Base-by-base conservation (phyloP, 2,329 filamentous ascomycete species). In the Aureobasidium sp. region DNA sequence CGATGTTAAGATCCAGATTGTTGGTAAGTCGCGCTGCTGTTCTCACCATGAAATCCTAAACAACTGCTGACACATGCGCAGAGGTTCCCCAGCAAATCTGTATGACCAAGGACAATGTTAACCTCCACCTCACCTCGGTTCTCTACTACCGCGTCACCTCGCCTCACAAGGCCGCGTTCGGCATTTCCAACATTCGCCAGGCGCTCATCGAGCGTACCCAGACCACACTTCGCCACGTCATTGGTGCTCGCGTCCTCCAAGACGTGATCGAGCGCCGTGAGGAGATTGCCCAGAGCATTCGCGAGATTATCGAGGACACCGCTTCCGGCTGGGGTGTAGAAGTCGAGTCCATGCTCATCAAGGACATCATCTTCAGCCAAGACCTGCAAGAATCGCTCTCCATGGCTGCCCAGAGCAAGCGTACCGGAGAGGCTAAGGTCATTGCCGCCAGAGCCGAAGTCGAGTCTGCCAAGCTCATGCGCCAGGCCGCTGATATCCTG, bases 101-200 rank as follows among this genome's bases (percentile, higher is more conserved):
- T 82, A 99, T 99, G 92, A 99, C 94, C 75, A 97, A 97, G 80
- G 94, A 99, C 81, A 99, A 99, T 71, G 94, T 97, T 66, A 96
- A 90, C 49, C 82, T 99, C 45, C 87, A 92, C 70, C 82, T 99
- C 68, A 97, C 92, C 52, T 96, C 90, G 6, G 94, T 99, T 73
- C 97, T 99, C 78, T 99, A 99, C 83, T 99, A 99, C 80, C 92
- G 96, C 81, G 93, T 99, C 71, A 89, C 88, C 61, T 89, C 89
- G 31, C 94, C 94, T 1, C 93, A 97, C 83, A 97, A 96, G 79
- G 91, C 93, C 63, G 93, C 94, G 64, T 99, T 97, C 73, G 94
- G 94, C 68, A 97, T 99, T 74, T 82, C 88, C 77, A 94, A 97
- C 75, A 89, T 99, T 64, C 89, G 89, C 68, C 91, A 96, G 77